Percentiles rank a stretch among this genome's conserved stretches.
Evolutionary conservation across 805 yeast genomes (phyloP).

Genomic region (Yamadazyma philogaea): DNA sequence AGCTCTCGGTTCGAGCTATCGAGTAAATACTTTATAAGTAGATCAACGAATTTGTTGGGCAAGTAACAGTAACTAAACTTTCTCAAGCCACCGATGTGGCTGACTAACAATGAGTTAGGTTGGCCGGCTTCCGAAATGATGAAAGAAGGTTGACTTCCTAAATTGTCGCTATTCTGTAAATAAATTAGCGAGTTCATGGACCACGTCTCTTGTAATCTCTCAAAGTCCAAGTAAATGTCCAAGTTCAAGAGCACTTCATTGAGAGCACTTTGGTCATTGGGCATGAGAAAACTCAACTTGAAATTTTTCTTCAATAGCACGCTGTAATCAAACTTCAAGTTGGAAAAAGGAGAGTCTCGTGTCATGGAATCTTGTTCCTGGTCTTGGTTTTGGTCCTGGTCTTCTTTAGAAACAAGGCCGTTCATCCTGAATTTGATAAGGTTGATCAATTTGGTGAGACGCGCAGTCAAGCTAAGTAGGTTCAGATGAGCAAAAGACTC

Average conservation of each 20-base stretch:
- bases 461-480: conserved; percentile 58
- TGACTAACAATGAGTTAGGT: conserved; percentile 29
- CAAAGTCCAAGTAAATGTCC: conserved; percentile 27
- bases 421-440: conserved; percentile 18
- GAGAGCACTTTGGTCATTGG: conserved; percentile 30
- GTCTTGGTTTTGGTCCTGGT: conserved; percentile 3
- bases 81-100: conserved; percentile 40
- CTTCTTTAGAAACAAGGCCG: conserved; percentile 1
- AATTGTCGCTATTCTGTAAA: conserved; percentile 19
- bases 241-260: conserved; percentile 34
- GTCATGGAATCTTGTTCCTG: not conserved
- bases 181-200: conserved; percentile 22
- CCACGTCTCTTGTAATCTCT: not conserved
- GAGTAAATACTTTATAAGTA: conserved; percentile 21
- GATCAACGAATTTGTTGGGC: conserved; percentile 27
- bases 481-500: conserved; percentile 61
- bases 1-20: conserved; percentile 10
- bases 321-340: conserved; percentile 30
- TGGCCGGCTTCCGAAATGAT: conserved; percentile 27
- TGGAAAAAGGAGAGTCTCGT: not conserved
- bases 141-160: conserved; percentile 26
- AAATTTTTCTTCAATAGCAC: conserved; percentile 37
- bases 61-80: conserved; percentile 37
- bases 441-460: conserved; percentile 40
- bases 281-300: conserved; percentile 27